Base-by-base conservation (phyloP, 2,329 filamentous ascomycete species). In the Claviceps pazoutovae region DNA sequence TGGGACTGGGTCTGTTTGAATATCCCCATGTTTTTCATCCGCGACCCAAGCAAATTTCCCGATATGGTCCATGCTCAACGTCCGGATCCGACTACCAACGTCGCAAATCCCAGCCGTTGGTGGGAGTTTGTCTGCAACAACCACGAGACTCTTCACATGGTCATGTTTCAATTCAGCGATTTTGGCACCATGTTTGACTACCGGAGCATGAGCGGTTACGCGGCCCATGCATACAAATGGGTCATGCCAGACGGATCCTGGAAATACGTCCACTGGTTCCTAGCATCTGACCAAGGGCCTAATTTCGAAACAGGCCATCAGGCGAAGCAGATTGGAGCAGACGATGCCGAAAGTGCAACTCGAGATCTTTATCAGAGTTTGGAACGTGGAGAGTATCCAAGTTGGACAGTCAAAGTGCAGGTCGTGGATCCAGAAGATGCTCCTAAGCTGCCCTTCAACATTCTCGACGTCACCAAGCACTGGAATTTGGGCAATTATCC, bases 61-160 rank as follows among this genome's bases (percentile, higher is more conserved):
- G 70, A 82, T 61, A 83, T 88, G 66, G 87, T 87, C 56, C 84
- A 86, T 70, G 85, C 83, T 4, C 85, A 89, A 67, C 88, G 88
- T 74, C 76, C 83, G 48, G 75, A 88, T 66, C 84, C 84, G 1
- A 75, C 80, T 57, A 87, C 82, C 38, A 83, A 88, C 64, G 68
- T 87, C 50, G 82, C 79, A 47, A 79, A 86, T 65, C 80, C 82
- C 16, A 84, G 79, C 49, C 79, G 80, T 70, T 84, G 64, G 56
- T 64, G 64, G 62, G 63, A 66, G 36, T 66, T 61, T 52, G 76
- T 75, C 39, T 75, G 73, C 39, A 78, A 73, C 21, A 75, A 83
- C 58, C 82, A 79, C 30, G 82, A 86, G 64, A 68, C 75, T 6
- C 68, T 78, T 34, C 82, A 85, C 63, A 75, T 80, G 60, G 66